phyloP scores from a whole-genome alignment of 768 basidiomycete species.

The Leccinum pellstonianum region DNA sequence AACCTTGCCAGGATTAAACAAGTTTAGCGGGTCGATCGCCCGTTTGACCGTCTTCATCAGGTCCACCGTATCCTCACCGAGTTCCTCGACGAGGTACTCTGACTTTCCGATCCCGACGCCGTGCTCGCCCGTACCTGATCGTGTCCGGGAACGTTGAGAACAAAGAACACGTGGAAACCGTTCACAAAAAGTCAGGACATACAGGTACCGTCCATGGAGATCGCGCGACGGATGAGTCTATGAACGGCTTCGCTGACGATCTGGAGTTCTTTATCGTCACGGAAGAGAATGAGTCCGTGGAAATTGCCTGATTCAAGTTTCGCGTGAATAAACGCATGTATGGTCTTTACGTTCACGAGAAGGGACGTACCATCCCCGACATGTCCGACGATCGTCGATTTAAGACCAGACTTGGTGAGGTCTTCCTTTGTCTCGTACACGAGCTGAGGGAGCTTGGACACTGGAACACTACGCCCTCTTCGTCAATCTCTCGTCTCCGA shows the following conservation, averaged over 20 bases:
- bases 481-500: not conserved
- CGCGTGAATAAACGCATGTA: not conserved
- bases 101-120: conserved; percentile 87
- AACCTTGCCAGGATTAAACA: conserved; percentile 86
- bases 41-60: conserved; percentile 86
- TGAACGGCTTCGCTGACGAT: conserved; percentile 60
- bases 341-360: conserved; percentile 2
- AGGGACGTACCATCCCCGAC: conserved; percentile 68
- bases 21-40: conserved; percentile 72
- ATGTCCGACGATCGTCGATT: conserved; percentile 77
- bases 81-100: conserved; percentile 77
- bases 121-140: conserved; percentile 77
- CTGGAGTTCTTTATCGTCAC: conserved; percentile 55
- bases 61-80: conserved; percentile 78
- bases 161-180: not conserved
- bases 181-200: conserved; percentile 22
- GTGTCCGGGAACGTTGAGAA: not conserved
- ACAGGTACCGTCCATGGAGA: conserved; percentile 78
- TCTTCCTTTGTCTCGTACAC: conserved; percentile 81
- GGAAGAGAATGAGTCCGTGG: conserved; percentile 54
- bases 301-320: conserved; percentile 39
- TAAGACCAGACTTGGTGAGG: conserved; percentile 53
- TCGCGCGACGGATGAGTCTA: conserved; percentile 67
- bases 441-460: conserved; percentile 64
- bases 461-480: conserved; percentile 52